Evolutionary conservation across 345 rosid species (phyloP).

Genomic region (Populus pruinosa): DNA sequence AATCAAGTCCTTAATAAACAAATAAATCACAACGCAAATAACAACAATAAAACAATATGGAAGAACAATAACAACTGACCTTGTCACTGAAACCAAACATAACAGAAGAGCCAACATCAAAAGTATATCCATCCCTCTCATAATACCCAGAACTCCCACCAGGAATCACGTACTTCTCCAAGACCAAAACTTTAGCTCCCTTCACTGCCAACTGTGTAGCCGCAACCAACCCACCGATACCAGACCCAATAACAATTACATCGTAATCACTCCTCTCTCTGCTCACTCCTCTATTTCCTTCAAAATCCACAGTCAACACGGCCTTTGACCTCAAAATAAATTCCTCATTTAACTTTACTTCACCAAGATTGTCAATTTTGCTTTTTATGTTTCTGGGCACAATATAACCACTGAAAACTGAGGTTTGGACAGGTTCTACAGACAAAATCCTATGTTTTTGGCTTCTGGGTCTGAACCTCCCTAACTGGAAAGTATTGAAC

Average conservation of each 20-base stretch:
- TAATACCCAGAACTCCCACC: conserved; percentile 96
- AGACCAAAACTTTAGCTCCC: conserved; percentile 78
- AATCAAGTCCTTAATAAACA: not conserved
- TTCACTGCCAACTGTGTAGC: conserved; percentile 86
- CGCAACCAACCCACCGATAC: conserved; percentile 89
- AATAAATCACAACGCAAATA: not conserved
- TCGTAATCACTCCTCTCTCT: conserved; percentile 43
- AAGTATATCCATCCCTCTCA: conserved; percentile 77
- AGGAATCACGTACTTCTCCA: conserved; percentile 93
- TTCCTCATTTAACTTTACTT: conserved; percentile 13
- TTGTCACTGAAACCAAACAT: conserved; percentile 93
- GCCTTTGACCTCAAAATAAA: conserved; percentile 29
- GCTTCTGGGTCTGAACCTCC: conserved; percentile 17
- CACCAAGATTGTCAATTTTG: not conserved
- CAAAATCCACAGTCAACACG: conserved; percentile 31
- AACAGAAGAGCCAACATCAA: conserved; percentile 96
- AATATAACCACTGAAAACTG: not conserved
- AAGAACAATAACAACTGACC: conserved; percentile 38
- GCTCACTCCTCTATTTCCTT: conserved; percentile 23
- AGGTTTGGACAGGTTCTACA: conserved; percentile 1
- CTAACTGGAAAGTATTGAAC: conserved; percentile 7
- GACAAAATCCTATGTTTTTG: conserved; percentile 9
- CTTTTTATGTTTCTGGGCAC: conserved; percentile 6
- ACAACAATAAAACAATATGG: not conserved
- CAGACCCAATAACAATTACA: conserved; percentile 88